phyloP scores from a whole-genome alignment of 73 alveolate genomes.

The Blepharisma stoltei region DNA sequence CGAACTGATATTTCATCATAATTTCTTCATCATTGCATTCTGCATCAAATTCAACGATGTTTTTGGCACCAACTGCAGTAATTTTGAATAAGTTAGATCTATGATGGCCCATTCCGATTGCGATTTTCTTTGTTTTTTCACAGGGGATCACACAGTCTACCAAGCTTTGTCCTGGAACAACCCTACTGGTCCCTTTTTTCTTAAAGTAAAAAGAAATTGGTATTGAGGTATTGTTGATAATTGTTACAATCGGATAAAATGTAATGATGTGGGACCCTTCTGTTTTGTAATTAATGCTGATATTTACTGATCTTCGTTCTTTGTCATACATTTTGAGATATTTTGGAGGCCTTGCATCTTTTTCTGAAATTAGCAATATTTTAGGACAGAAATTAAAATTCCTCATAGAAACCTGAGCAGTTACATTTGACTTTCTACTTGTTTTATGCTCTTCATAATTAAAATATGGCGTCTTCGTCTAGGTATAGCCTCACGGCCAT shows the following conservation, averaged over 20 bases:
- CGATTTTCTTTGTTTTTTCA: background rate
- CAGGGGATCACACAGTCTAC: slow-evolving; percentile 8
- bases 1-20: slow-evolving; percentile 23
- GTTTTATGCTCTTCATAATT: slow-evolving; percentile 15
- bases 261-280: slow-evolving; percentile 12
- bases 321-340: background rate
- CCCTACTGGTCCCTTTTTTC: background rate
- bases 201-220: slow-evolving; percentile 6
- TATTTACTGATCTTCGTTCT: too few relatives aligned
- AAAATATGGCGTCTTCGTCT: too few relatives aligned
- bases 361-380: background rate
- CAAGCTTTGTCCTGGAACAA: slow-evolving; percentile 5
- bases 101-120: background rate
- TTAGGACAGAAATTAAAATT: background rate
- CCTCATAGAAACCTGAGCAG: background rate
- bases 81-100: background rate
- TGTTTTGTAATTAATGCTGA: background rate
- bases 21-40: background rate
- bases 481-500: too few relatives aligned
- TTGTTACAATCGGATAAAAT: background rate
- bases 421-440: background rate
- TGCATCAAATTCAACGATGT: slow-evolving; percentile 22
- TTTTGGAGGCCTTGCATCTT: slow-evolving; percentile 14
- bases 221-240: background rate
- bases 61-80: slow-evolving; percentile 17